Conservation (phyloP, 73 alveolate genomes). For the Uronychia setigera region DNA sequence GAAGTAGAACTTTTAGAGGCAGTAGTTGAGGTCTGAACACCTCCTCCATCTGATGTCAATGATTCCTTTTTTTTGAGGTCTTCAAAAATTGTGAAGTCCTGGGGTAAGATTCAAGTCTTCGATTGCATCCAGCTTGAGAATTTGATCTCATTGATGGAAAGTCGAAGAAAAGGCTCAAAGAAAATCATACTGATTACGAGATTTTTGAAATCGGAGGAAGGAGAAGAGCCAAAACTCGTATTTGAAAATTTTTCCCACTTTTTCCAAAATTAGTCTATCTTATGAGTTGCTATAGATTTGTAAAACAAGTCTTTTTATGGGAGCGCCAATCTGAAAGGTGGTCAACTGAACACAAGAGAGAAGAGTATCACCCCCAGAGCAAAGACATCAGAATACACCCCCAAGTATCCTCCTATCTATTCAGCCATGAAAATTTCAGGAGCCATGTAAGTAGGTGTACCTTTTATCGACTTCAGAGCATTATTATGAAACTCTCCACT, state of each 20-base stretch:
- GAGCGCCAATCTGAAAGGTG: neutral
- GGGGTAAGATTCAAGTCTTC: no score
- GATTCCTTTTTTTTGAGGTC: no score
- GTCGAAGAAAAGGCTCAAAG: neutral
- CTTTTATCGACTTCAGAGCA: slow-evolving; percentile 94
- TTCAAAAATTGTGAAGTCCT: no score
- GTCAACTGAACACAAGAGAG: neutral
- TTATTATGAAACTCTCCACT: slow-evolving; percentile 5
- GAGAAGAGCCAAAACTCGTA: neutral
- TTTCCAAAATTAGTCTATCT: neutral
- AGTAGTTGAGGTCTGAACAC: no score
- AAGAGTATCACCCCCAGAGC: slow-evolving; percentile 15
- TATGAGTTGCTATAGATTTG: neutral
- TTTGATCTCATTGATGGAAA: neutral
- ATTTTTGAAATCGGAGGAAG: neutral
- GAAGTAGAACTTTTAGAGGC: no score
- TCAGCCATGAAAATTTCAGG: slow-evolving; percentile 80
- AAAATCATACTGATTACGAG: neutral
- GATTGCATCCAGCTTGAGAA: neutral
- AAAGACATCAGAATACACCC: slow-evolving; percentile 8
- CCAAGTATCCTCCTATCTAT: slow-evolving; percentile 30
- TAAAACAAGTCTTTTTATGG: neutral
- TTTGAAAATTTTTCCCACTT: neutral
- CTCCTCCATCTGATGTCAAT: no score
- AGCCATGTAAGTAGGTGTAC: slow-evolving; percentile 99